Conservation (phyloP, 1,284 basidiomycete species). For the Ustanciosporium gigantosporum region DNA sequence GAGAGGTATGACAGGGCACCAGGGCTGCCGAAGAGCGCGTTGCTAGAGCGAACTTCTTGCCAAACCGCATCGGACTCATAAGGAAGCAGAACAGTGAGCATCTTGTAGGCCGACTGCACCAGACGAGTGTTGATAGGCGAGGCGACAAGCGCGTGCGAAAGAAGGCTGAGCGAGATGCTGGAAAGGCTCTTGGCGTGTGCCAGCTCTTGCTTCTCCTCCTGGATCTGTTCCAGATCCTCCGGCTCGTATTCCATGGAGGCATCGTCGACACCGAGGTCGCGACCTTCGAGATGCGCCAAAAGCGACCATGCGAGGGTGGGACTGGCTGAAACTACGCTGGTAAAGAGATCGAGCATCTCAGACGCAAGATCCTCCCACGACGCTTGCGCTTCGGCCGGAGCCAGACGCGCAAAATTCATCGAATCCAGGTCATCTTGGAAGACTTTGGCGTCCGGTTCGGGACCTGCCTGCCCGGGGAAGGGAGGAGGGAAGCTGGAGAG, state of each 20-base stretch:
- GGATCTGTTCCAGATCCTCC: conserved; percentile 35
- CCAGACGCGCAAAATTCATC: conserved; percentile 33
- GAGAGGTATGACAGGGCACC: conserved; percentile 26
- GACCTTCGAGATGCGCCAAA: conserved; percentile 69
- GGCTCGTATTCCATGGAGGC: conserved; percentile 33
- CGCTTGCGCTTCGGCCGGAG: conserved; percentile 21
- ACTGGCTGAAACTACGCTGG: conserved; percentile 74
- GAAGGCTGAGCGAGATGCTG: conserved; percentile 76
- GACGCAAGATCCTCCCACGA: conserved; percentile 68
- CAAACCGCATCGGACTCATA: conserved; percentile 77
- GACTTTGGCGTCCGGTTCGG: conserved; percentile 12
- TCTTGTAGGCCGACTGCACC: conserved; percentile 76
- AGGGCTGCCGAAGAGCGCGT: conserved; percentile 71
- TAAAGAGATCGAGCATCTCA: conserved; percentile 76
- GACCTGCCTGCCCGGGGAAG: conserved; percentile 1
- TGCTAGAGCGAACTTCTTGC: conserved; percentile 79
- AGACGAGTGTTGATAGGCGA: conserved; percentile 68
- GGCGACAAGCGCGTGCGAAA: conserved; percentile 76
- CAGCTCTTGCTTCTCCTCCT: conserved; percentile 37
- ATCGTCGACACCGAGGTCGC: conserved; percentile 30
- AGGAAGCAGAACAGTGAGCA: conserved; percentile 77
- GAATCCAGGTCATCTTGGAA: conserved; percentile 28
- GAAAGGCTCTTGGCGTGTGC: conserved; percentile 65
- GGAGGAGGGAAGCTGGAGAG: conserved; percentile 68
- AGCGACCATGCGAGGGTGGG: conserved; percentile 70